These are phyloP conservation scores for Paramyrothecium sp. DNA, from an alignment of 2,329 filamentous ascomycete genomes.

Conservation along the genomic window DNA sequence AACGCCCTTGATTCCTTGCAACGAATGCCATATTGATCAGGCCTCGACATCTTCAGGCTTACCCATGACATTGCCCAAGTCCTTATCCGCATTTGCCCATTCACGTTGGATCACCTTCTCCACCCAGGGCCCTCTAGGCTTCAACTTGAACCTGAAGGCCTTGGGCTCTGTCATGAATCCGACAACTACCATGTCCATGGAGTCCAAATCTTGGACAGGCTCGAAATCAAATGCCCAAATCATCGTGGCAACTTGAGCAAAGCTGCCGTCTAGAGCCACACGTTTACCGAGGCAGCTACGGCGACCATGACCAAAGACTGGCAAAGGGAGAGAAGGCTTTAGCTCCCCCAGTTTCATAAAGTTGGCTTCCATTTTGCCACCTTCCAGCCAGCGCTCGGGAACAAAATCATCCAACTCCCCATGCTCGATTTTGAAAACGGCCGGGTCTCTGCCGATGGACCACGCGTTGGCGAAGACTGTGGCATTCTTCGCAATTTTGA, in stretches of 20 bases:
- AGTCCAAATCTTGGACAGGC: slow-evolving; percentile 13
- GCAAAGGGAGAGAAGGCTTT: background rate
- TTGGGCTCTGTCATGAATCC: slow-evolving; percentile 8
- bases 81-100: no score
- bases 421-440: slow-evolving; percentile 32
- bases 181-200: slow-evolving; percentile 5
- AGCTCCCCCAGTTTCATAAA: background rate
- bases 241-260: slow-evolving; percentile 24
- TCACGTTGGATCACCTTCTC: no score
- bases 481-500: slow-evolving; percentile 25
- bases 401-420: slow-evolving; percentile 12
- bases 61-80: no score
- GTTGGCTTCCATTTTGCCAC: background rate
- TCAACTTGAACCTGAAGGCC: slow-evolving; percentile 5
- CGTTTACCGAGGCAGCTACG: slow-evolving; percentile 31
- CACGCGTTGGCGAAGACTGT: slow-evolving; percentile 40
- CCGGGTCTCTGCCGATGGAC: slow-evolving; percentile 29
- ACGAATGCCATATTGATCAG: no score
- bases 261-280: slow-evolving; percentile 39
- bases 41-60: no score
- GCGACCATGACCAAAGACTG: slow-evolving; percentile 4
- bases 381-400: no score
- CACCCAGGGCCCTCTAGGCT: background rate
- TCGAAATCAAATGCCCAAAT: slow-evolving; percentile 48
- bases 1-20: no score